Percentiles rank a stretch among this genome's conserved stretches.
phyloP scores from a whole-genome alignment of 2,329 filamentous ascomycete genomes.

The Pseudonectria buxi region DNA sequence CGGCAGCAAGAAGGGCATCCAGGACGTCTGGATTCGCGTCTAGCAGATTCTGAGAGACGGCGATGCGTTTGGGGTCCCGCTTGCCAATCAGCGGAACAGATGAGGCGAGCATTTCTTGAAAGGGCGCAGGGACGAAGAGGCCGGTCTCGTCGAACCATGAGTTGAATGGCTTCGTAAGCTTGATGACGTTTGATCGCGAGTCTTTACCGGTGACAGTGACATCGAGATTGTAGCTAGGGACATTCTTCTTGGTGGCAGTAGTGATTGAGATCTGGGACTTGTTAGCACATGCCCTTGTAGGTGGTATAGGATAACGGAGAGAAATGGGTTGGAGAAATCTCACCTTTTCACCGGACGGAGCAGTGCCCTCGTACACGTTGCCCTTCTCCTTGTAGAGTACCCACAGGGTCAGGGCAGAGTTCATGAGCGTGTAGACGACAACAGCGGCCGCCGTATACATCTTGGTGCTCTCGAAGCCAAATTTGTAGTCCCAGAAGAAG shows the following conservation, averaged over 20 bases:
- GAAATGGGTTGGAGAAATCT: slow-evolving; percentile 31
- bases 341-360: slow-evolving; percentile 61
- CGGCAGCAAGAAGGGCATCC: slow-evolving; percentile 38
- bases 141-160: slow-evolving; percentile 71
- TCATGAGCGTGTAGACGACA: slow-evolving; percentile 69
- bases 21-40: slow-evolving; percentile 41
- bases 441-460: slow-evolving; percentile 75
- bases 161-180: slow-evolving; percentile 59
- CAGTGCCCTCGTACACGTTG: slow-evolving; percentile 68
- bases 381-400: slow-evolving; percentile 76
- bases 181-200: slow-evolving; percentile 36
- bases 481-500: slow-evolving; percentile 86
- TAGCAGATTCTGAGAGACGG: slow-evolving; percentile 29
- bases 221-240: slow-evolving; percentile 71
- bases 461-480: slow-evolving; percentile 84
- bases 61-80: slow-evolving; percentile 55
- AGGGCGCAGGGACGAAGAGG: slow-evolving; percentile 65
- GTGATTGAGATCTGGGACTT: slow-evolving; percentile 60
- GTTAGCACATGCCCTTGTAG: slow-evolving; percentile 11
- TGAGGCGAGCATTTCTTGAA: slow-evolving; percentile 71
- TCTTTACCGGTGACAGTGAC: slow-evolving; percentile 46
- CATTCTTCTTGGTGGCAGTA: slow-evolving; percentile 69
- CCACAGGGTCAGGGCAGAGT: slow-evolving; percentile 75
- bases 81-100: slow-evolving; percentile 59
- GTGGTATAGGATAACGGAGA: not conserved